A percentile compares a stretch with the other conserved stretches of the same genome.
Evolutionary conservation across 345 rosid species (phyloP).

Genomic region (Eucalyptus pumila): DNA sequence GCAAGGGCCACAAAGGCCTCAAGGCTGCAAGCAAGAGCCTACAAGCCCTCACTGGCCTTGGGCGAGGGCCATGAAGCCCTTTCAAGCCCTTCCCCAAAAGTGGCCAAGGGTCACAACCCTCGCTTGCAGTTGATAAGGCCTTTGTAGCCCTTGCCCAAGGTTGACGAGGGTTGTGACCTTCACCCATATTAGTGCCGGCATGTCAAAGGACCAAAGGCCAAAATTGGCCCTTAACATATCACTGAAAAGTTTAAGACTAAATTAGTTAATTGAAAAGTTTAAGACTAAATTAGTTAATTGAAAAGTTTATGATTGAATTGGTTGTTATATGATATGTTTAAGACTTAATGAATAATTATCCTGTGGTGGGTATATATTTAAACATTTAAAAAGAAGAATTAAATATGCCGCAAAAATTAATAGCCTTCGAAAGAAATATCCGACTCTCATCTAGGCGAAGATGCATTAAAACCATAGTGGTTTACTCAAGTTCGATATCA

Average conservation of each 20-base stretch:
- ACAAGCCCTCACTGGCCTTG: not conserved
- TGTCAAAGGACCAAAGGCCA: not conserved
- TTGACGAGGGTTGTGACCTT: not conserved
- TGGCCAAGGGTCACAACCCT: not conserved
- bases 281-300: not conserved
- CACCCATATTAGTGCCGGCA: not conserved
- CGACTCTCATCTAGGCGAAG: not conserved
- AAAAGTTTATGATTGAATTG: not conserved
- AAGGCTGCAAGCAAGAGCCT: not conserved
- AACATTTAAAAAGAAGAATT: not conserved
- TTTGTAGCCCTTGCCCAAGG: not conserved
- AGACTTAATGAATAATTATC: not conserved
- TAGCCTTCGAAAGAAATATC: not conserved
- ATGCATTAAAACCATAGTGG: not conserved
- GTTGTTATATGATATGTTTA: rapidly evolving
- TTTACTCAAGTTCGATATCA: not conserved
- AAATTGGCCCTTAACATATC: not conserved
- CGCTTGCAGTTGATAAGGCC: not conserved
- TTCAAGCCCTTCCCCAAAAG: not conserved
- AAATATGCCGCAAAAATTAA: not conserved
- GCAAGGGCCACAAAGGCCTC: not conserved
- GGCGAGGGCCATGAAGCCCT: not conserved
- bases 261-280: not conserved
- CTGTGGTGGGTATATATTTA: not conserved
- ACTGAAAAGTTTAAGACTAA: not conserved